These are phyloP conservation scores for Solanum medicagineum DNA, from an alignment of 257 asterid species.

Conservation along the genomic window DNA sequence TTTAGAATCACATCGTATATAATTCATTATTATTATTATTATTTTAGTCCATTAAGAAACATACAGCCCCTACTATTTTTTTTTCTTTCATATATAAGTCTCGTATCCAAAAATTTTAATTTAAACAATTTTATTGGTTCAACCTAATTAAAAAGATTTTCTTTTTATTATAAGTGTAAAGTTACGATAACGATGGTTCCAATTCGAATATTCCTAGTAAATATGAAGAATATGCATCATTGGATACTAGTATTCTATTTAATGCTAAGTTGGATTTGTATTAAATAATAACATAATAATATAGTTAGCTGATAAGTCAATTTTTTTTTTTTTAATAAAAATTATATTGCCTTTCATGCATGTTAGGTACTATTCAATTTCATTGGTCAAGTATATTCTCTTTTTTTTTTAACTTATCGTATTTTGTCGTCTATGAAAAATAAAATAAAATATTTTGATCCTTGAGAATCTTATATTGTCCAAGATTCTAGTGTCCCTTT, in stretches of 20 bases:
- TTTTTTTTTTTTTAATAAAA: background rate
- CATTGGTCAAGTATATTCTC: constrained; percentile 25
- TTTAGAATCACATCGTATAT: background rate
- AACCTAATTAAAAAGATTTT: background rate
- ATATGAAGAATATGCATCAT: constrained; percentile 18
- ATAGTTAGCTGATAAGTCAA: constrained; percentile 12
- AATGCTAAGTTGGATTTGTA: background rate
- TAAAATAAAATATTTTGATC: constrained; percentile 16
- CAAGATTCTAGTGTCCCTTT: constrained; percentile 10
- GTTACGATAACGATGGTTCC: background rate
- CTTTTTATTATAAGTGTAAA: background rate
- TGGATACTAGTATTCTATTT: background rate
- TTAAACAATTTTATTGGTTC: too few species aligned
- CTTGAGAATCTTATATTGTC: constrained; percentile 30
- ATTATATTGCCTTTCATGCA: background rate
- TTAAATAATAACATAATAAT: background rate
- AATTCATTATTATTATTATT: too few species aligned
- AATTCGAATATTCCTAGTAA: constrained; percentile 23
- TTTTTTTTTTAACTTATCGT: constrained; percentile 11
- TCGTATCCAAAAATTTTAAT: too few species aligned
- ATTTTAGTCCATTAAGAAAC: background rate
- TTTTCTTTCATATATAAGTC: background rate
- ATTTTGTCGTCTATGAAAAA: background rate
- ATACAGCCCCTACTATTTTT: fast-evolving
- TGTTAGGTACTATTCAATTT: background rate